Conservation (phyloP, 495 filamentous ascomycete species). For the Penicillium diatomitis region DNA sequence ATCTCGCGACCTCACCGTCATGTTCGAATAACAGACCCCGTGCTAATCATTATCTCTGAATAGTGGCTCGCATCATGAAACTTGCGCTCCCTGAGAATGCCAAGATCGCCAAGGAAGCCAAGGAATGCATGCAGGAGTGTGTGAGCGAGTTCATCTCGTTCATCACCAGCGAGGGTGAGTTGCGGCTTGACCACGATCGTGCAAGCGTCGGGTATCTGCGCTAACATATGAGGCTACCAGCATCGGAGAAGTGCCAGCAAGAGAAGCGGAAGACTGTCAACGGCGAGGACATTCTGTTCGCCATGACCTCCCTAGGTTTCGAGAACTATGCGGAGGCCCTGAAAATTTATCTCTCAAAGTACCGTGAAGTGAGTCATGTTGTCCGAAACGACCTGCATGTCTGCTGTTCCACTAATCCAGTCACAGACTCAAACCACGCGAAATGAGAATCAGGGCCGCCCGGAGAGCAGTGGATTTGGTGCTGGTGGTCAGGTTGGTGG, state of each 20-base stretch:
- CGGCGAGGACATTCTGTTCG: constrained; percentile 95
- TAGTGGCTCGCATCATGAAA: constrained; percentile 99
- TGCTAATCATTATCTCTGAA: constrained; percentile 81
- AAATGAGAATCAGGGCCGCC: constrained; percentile 63
- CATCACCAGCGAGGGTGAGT: constrained; percentile 92
- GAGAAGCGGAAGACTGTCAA: constrained; percentile 99
- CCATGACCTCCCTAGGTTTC: constrained; percentile 97
- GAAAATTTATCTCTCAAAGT: constrained; percentile 96
- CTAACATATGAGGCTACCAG: constrained; percentile 38
- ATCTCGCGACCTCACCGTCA: no score
- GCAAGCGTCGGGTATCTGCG: background rate
- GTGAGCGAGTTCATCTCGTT: constrained; percentile 99
- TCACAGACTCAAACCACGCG: constrained; percentile 66
- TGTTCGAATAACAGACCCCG: background rate
- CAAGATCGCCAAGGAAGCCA: constrained; percentile 98
- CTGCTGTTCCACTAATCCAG: constrained; percentile 3
- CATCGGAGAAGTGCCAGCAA: constrained; percentile 97
- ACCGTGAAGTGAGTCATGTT: constrained; percentile 75
- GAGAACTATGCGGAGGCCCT: constrained; percentile 98
- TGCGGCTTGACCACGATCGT: background rate
- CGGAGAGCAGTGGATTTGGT: constrained; percentile 61
- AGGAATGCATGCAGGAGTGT: constrained; percentile 99
- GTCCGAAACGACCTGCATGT: background rate
- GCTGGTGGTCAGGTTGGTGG: constrained; percentile 40
- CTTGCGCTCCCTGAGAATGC: constrained; percentile 93